Evolutionary conservation across 164 flowering plant species (phyloP).

Genomic region (Liquidambar formosana): DNA sequence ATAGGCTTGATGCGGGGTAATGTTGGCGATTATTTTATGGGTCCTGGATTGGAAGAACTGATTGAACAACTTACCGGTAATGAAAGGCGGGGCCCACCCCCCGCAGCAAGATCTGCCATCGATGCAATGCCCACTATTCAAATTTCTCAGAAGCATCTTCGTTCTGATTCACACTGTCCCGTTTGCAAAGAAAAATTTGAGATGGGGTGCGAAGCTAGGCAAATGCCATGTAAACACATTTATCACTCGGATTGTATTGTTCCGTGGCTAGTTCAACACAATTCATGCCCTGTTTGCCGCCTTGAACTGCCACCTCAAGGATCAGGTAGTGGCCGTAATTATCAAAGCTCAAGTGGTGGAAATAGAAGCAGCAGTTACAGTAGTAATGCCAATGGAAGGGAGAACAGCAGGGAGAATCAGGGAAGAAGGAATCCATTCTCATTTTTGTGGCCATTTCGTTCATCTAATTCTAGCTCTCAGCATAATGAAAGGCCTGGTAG

Average conservation of each 20-base stretch:
- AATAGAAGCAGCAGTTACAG: conserved; percentile 30
- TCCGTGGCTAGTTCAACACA: conserved; percentile 86
- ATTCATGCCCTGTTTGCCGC: conserved; percentile 93
- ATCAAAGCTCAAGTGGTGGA: conserved; percentile 30
- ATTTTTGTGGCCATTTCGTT: conserved; percentile 75
- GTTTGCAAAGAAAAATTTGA: conserved; percentile 83
- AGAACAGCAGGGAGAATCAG: conserved; percentile 27
- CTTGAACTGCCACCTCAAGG: conserved; percentile 54
- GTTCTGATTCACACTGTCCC: conserved; percentile 74
- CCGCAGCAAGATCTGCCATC: conserved; percentile 72
- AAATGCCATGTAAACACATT: conserved; percentile 81
- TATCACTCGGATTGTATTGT: conserved; percentile 83
- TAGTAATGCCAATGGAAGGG: conserved; percentile 29
- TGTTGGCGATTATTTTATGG: conserved; percentile 71
- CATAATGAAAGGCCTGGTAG: conserved; percentile 41
- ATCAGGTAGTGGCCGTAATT: conserved; percentile 25
- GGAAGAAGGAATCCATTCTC: conserved; percentile 68
- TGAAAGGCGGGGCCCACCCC: conserved; percentile 70
- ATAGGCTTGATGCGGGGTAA: conserved; percentile 63
- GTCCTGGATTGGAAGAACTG: conserved; percentile 83
- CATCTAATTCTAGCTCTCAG: conserved; percentile 47
- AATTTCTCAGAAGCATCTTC: conserved; percentile 68
- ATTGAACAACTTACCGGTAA: conserved; percentile 61
- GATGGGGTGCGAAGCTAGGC: conserved; percentile 66
- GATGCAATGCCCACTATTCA: conserved; percentile 78